Evolutionary conservation across 75 land plant species (phyloP).

Genomic region (Cunninghamia lanceolata): DNA sequence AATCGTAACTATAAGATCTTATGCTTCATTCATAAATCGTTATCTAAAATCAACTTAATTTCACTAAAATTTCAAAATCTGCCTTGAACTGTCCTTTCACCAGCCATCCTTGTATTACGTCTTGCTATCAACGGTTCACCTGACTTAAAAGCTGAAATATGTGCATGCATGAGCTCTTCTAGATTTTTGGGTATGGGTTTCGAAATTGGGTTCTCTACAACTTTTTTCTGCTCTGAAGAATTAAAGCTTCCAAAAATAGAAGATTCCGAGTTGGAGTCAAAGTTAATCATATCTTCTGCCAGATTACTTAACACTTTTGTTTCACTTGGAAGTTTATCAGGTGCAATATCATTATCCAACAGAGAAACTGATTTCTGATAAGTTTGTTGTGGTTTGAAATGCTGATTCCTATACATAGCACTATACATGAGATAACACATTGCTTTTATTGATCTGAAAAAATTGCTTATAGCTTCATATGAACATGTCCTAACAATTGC

Average conservation of each 20-base stretch:
- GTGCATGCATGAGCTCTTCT: not conserved
- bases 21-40: no score
- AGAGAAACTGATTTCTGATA: not conserved
- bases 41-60: no score
- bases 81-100: not conserved
- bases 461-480: not conserved
- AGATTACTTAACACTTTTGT: not conserved
- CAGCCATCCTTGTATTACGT: not conserved
- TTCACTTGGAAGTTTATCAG: not conserved
- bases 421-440: not conserved
- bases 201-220: not conserved
- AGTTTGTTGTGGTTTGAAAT: not conserved
- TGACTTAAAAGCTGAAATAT: not conserved
- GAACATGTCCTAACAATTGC: slow-evolving; percentile 32
- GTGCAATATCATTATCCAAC: not conserved
- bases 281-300: not conserved
- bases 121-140: no score
- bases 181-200: not conserved
- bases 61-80: no score
- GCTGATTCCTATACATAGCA: not conserved
- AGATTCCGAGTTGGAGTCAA: not conserved
- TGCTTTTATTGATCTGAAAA: not conserved
- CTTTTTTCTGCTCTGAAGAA: not conserved
- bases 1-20: no score
- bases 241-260: not conserved